Evolutionary conservation across 2,329 filamentous ascomycete species (phyloP), one percentile per base, ranked within the genome.

Genomic region (Trichoderma brevicompactum): DNA sequence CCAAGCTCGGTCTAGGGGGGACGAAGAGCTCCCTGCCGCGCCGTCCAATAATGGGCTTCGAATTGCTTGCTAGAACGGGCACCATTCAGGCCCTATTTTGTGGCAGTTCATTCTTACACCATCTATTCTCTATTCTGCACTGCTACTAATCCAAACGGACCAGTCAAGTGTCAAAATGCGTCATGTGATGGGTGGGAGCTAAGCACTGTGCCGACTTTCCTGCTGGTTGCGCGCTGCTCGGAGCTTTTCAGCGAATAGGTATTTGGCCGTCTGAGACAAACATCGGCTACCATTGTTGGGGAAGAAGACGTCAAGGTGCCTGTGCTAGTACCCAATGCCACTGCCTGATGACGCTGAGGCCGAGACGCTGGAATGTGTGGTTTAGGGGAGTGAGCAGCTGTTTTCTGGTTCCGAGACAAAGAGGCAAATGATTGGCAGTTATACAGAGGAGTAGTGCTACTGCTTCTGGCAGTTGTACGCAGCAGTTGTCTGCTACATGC

Each of bases 171-270:
- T 46, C 38, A 46, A 63, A 44, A 28, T 34, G 49, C 60, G 40
- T 65, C 63, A 65, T 60, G 64, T 65, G 64, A 65, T 60, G 54
- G 46, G 9, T 53, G 40, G 38, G 17, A 52, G 53, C 52, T 36
- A 28, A 59, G 53, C 44, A 36, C 19, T 28, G 38, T 38, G 60
- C 46, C 32, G 34, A 50, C 46, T 28, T 28, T 28, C 23, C 23
- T 28, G 23, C 23, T 28, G 23, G 23, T 28, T 28, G 23, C 23
- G 23, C 23, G 23, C 23, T 48, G 9, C 40, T 49, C 64, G 64
- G 64, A 54, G 48, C 41, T 55, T 62, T 61, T 65, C 64, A 49
- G 56, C 64, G 55, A 65, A 65, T 65, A 43, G 52, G 32, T 46
- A 19, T 41, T 17, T 46, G 49, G 19, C 44, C 40, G 43, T 36